Evolutionary conservation across 106 monocot genomes (phyloP), one percentile per base, ranked within the genome.

Genomic region (Hemerocallis citrina): DNA sequence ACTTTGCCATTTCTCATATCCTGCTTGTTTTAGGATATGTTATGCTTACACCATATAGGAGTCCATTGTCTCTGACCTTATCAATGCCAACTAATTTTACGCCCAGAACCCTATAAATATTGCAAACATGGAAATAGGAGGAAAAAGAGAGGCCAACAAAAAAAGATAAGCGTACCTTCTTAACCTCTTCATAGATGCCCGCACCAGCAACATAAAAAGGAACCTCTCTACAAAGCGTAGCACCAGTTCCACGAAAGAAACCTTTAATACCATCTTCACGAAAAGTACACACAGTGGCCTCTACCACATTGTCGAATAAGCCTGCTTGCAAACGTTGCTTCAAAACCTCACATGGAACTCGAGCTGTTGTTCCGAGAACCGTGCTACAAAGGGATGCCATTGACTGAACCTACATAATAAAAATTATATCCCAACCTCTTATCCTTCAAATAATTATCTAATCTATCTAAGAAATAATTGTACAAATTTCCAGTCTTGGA

Each of bases 191-290:
- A 69, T 90, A 96, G 31, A 96, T 89, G 20, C 90, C 57, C 86
- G 83, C 75, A 50, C 95, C 95, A 23, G 89, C 86, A 63, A 96
- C 95, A 79, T 96, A 96, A 62, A 96, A 96, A 55, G 95, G 95
- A 27, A 91, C 76, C 47, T 96, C 94, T 1, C 95, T 83, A 39
- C 89, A 95, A 60, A 89, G 89, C 1, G 94, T 95, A 35, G 94
- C 94, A 34, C 83, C 89, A 34, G 86, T 96, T 27, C 95, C 95
- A 35, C 90, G 90, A 57, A 95, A 96, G 78, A 96, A 96, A 59
- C 90, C 90, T 74, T 68, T 78, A 1, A 78, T n/a, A 45, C 89
- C 89, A 69, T 95, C 89, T 69, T 86, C 74, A 8, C 55, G 68
- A 24, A 77, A 32, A 10, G 89, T 95, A 46, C 89, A 85, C 12